phyloP scores from a whole-genome alignment of 257 asterid species.

The Datura wrightii region DNA sequence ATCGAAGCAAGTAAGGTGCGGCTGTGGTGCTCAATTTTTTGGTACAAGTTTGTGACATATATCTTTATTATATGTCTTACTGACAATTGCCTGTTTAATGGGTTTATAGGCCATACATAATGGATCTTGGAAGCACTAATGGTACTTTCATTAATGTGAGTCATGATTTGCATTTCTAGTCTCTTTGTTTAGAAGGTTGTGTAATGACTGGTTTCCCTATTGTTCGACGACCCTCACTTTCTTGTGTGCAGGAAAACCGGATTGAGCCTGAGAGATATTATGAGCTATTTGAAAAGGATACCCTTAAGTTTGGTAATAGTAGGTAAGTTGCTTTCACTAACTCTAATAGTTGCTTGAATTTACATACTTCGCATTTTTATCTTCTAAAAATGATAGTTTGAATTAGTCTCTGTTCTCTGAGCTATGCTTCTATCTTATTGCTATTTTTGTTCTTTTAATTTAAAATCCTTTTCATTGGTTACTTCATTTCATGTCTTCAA shows the following conservation, averaged over 20 bases:
- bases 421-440: neutral
- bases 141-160: conserved; percentile 93
- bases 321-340: conserved; percentile 55
- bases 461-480: neutral
- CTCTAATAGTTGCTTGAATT: neutral
- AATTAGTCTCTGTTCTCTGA: neutral
- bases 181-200: conserved; percentile 25
- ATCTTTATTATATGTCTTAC: conserved; percentile 29
- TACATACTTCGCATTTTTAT: conserved; percentile 16
- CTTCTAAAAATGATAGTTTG: conserved; percentile 27
- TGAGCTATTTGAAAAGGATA: conserved; percentile 86
- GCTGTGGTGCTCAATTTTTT: conserved; percentile 27
- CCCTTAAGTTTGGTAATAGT: conserved; percentile 94
- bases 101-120: conserved; percentile 77
- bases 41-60: conserved; percentile 27
- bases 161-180: conserved; percentile 25
- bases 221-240: conserved; percentile 26
- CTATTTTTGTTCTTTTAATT: neutral
- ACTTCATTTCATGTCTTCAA: conserved; percentile 12
- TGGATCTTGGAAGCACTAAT: conserved; percentile 99
- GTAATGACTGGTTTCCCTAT: neutral
- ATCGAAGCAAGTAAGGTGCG: conserved; percentile 77
- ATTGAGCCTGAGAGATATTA: conserved; percentile 88
- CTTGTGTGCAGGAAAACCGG: conserved; percentile 63
- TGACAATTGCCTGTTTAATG: conserved; percentile 22